Base-by-base conservation (phyloP, 306 rosid species). In the Dalbergia cultrata region DNA sequence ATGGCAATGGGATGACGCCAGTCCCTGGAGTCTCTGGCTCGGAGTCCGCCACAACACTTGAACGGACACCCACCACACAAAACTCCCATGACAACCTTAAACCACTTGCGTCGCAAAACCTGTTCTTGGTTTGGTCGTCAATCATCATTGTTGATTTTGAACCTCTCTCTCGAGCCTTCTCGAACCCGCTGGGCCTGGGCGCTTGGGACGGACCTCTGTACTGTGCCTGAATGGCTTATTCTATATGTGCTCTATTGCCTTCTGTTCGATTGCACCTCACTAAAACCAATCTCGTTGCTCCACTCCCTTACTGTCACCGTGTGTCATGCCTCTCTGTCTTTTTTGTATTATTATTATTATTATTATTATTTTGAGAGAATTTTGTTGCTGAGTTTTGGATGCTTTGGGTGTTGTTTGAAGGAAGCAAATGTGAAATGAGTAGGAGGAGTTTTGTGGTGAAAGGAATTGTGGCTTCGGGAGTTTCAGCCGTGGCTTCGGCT, bases 381-480 rank as follows among this genome's bases (percentile, higher is more conserved):
- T 54, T 35, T 49, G 19, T 67, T 62, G 31, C 72, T 85, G 35
- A 80, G 13, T 54, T 67, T 59, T 68, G 12, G 33, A 26, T 33
- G 21, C 14, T 70, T 66, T 66, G 21, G 18, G 19, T 67, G 7
- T 22, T 81, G 19, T 75, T 79, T 81, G 85, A 84, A 95, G 99
- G 93, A 90, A 90, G 94, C 90, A 90, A 87, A 58, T 93, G 96
- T 78, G 92, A 80, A 62, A 77, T 93, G 82, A 93, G 35, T 66
- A 87, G 97, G 53, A 87, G 95, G 83, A 45, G 88, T 73, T 90
- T 93, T 78, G 83, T 85, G 14, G 34, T 91, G 6, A 90, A 84
- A 84, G 97, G 98, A 80, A 82, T 91, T 61, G 91, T 90, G 41
- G 94, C 92, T 50, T 89, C 97, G 0, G 97, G 97, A 6, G 81